Evolutionary conservation across 108 stramenopile genomes (phyloP).

Genomic region (Mayamaea pseudoterrestris): DNA sequence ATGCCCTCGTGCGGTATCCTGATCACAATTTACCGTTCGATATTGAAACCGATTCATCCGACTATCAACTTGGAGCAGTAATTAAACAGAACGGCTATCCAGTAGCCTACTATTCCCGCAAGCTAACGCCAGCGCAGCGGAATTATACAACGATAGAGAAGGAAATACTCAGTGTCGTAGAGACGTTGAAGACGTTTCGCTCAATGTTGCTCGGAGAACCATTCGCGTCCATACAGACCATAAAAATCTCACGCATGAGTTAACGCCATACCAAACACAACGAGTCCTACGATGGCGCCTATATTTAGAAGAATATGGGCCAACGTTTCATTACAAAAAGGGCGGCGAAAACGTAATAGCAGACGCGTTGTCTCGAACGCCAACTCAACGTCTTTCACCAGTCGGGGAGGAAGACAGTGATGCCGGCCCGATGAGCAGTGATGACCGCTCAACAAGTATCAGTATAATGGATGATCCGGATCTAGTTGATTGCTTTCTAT

Average conservation of each 20-base stretch:
- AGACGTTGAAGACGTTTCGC: conserved; percentile 33
- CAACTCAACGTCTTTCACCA: not conserved
- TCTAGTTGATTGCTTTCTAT: not conserved
- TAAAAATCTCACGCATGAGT: conserved; percentile 8
- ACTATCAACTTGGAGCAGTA: conserved; percentile 28
- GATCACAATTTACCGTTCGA: conserved; percentile 31
- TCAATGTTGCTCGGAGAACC: conserved; percentile 19
- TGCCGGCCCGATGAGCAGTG: not conserved
- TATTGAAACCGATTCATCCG: conserved; percentile 31
- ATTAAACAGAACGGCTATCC: conserved; percentile 20
- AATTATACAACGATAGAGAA: conserved; percentile 25
- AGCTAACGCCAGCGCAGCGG: conserved; percentile 23
- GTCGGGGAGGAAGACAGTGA: not conserved
- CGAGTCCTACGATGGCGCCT: conserved; percentile 30
- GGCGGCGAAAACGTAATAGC: conserved; percentile 28
- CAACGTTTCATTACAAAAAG: conserved; percentile 19
- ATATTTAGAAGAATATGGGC: conserved; percentile 25
- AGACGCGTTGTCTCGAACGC: conserved; percentile 6
- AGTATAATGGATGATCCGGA: not conserved
- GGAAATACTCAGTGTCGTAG: conserved; percentile 35
- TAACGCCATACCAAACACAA: conserved; percentile 6
- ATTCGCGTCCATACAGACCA: conserved; percentile 17
- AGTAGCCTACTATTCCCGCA: conserved; percentile 24
- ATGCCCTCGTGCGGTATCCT: conserved; percentile 20
- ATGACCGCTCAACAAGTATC: not conserved